phyloP scores from a whole-genome alignment of 148 eudicot species.

The Chenopodium quinoa region DNA sequence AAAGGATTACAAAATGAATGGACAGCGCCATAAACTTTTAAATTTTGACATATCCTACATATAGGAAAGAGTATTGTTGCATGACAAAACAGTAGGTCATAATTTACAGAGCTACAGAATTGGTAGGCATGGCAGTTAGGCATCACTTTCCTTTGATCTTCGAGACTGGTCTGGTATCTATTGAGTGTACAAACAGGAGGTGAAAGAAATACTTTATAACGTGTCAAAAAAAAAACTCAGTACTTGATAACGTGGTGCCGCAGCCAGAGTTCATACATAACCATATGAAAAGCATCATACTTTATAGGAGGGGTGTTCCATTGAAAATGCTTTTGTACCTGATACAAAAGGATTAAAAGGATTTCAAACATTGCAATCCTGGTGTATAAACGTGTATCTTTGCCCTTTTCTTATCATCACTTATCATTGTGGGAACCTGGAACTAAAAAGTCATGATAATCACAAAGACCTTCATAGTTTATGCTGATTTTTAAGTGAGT shows the following conservation, averaged over 20 bases:
- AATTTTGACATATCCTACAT: slow-evolving; percentile 8
- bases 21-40: neutral
- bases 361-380: neutral
- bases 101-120: slow-evolving; percentile 24
- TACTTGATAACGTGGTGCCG: slow-evolving; percentile 74
- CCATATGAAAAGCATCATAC: slow-evolving; percentile 75
- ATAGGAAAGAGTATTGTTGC: slow-evolving; percentile 3
- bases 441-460: neutral
- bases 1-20: slow-evolving; percentile 14
- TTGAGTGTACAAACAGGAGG: slow-evolving; percentile 15
- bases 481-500: neutral
- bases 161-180: slow-evolving; percentile 3
- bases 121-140: slow-evolving; percentile 10
- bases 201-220: neutral
- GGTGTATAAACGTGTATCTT: neutral
- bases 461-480: neutral
- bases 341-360: slow-evolving; percentile 10
- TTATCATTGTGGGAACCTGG: neutral
- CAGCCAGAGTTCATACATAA: slow-evolving; percentile 77
- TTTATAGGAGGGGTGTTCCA: slow-evolving; percentile 70
- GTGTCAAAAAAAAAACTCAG: slow-evolving; percentile 25
- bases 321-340: slow-evolving; percentile 80
- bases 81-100: neutral
- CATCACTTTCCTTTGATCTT: slow-evolving; percentile 8
- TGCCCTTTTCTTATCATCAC: too few species aligned